Base-by-base conservation (phyloP, 306 rosid species). In the Lagenaria siceraria region DNA sequence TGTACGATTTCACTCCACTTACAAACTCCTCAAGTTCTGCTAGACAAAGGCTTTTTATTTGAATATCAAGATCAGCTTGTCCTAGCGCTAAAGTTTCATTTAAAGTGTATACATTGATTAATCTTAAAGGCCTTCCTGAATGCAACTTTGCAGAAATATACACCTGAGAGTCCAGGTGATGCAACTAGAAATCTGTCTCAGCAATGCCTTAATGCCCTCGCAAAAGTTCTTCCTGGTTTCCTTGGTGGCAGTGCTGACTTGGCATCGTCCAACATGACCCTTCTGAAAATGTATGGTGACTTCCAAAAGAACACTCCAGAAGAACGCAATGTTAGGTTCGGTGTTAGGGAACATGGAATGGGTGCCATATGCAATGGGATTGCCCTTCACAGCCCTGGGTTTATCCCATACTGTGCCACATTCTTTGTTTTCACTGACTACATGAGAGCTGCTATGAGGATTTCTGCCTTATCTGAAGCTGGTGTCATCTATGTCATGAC, bases 181-280 rank as follows among this genome's bases (percentile, higher is more conserved):
- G 99, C 99, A 33, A 96, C 99, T 66, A 82, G 99, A 80, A 96
- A 90, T 71, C 78, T 96, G 59, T 96, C 99, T 68, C 99, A 96
- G 80, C 81, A 81, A 80, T 90, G 90, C 85, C 98, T 96, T 22
- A 96, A 96, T 78, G 99, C 98, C 77, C 98, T 96, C 56, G 97
- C 84, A 0, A 86, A 84, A 48, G 97, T 92, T 84, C 89, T 96
- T 79, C 99, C 98, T 0, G 99, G 99, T 78, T 78, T 96, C 73
- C 81, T 96, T n/a, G 99, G 99, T 38, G 99, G 99, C n/a, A 96
- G 99, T 90, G 99, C 99, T 1, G 99, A 96, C 65, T 93, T 96
- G 75, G 99, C 99, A 36, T 96, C 99, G 70, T 96, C 99, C 56
- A 96, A 96, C 92, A 96, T 96, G 99, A 96, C 97, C 82, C 85